Conservation (phyloP, 495 filamentous ascomycete genomes). For the Xylaria cubensis region DNA sequence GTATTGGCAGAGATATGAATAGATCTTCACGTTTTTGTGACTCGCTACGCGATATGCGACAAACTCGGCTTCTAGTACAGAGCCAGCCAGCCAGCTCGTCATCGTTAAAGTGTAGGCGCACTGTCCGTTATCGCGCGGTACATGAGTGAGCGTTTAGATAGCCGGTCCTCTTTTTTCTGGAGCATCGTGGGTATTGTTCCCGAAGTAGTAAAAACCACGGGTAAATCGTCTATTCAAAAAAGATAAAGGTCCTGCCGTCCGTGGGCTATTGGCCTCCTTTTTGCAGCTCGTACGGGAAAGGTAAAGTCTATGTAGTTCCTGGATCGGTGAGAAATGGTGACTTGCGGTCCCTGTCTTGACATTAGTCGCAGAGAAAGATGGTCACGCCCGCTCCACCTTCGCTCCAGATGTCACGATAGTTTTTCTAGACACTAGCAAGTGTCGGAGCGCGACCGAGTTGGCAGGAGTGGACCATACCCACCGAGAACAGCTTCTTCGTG, state of each 20-base stretch:
- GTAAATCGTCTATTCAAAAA: slow-evolving; percentile 7
- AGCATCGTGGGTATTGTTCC: slow-evolving; percentile 17
- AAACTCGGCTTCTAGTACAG: not conserved
- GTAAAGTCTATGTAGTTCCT: not conserved
- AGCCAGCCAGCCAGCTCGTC: slow-evolving; percentile 10
- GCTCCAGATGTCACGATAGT: slow-evolving; percentile 27
- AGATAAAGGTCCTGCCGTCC: not conserved
- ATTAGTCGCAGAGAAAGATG: slow-evolving; percentile 13
- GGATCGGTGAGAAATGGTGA: slow-evolving; percentile 6
- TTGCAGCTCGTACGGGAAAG: not conserved
- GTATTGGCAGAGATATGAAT: not conserved
- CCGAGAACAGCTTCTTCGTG: slow-evolving; percentile 12
- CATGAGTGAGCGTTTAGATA: slow-evolving; percentile 10
- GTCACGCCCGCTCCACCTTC: slow-evolving; percentile 26
- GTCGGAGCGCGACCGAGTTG: slow-evolving; percentile 10
- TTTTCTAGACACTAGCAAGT: not conserved
- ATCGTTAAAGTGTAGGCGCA: not conserved
- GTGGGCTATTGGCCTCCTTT: not conserved
- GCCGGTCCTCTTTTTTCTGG: slow-evolving; percentile 23
- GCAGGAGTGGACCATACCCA: slow-evolving; percentile 30
- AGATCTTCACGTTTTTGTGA: not conserved
- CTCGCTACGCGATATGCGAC: slow-evolving; percentile 5
- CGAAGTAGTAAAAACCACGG: slow-evolving; percentile 20
- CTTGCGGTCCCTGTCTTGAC: slow-evolving; percentile 17
- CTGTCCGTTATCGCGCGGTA: slow-evolving; percentile 24